Conservation (phyloP, 257 asterid species). For the Solanum etuberosum region DNA sequence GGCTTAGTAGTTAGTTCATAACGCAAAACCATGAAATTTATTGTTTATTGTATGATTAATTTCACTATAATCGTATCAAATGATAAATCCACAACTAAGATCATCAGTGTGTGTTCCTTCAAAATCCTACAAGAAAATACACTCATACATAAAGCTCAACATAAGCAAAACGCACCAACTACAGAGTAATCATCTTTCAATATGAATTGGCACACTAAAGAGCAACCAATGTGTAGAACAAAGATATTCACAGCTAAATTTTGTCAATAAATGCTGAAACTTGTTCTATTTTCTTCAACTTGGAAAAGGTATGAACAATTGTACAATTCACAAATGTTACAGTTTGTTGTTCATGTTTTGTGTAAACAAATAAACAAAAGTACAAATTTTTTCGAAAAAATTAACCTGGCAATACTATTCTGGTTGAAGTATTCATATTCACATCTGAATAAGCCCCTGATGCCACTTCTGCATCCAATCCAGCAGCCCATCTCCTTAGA, state of each 20-base stretch:
- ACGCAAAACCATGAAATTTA: neutral
- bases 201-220: neutral
- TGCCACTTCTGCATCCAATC: slow-evolving; percentile 36
- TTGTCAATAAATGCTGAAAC: neutral
- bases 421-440: slow-evolving; percentile 30
- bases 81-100: neutral
- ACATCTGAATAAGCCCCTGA: slow-evolving; percentile 19
- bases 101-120: neutral
- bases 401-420: slow-evolving; percentile 43
- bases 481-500: slow-evolving; percentile 87
- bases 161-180: neutral
- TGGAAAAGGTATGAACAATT: neutral
- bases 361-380: neutral
- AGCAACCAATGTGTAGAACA: neutral
- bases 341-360: neutral
- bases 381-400: neutral
- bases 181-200: neutral
- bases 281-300: neutral
- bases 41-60: neutral
- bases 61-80: neutral
- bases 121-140: neutral
- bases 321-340: neutral
- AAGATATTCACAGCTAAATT: neutral
- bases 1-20: neutral
- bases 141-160: neutral